These are phyloP conservation scores for Neurospora sp. DNA, from an alignment of 495 filamentous ascomycete species.

Conservation along the genomic window DNA sequence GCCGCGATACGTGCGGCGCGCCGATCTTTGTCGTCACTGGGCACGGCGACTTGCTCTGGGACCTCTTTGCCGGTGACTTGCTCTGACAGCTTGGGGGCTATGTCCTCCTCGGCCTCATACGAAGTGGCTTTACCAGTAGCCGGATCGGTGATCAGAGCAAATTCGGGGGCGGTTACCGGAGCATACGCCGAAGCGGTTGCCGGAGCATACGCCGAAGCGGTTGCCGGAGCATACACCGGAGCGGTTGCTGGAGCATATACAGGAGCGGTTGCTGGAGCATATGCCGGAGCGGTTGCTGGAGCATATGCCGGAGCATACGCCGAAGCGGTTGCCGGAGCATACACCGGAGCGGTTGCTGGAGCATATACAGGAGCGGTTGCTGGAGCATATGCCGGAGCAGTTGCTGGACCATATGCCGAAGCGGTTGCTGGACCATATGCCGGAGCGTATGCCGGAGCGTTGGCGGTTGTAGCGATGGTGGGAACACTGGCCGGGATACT, in stretches of 20 bases:
- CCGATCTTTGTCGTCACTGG: background rate
- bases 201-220: background rate
- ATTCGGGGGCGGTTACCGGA: background rate
- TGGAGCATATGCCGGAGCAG: background rate
- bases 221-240: background rate
- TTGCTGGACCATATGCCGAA: background rate
- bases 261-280: background rate
- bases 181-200: background rate
- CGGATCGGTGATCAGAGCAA: background rate
- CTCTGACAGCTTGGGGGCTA: background rate
- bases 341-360: background rate
- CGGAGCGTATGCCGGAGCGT: background rate
- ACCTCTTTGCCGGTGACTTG: background rate
- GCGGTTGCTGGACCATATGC: no score
- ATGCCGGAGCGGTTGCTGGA: background rate
- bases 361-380: no score
- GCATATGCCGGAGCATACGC: no score
- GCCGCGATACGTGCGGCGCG: background rate
- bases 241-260: background rate
- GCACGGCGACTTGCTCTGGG: background rate
- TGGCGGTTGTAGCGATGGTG: background rate
- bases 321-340: no score
- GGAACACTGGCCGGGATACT: background rate
- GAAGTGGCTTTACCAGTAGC: background rate
- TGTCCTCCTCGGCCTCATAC: background rate